These are phyloP conservation scores for Lactarius deliciosus DNA, from an alignment of 768 basidiomycete genomes.

Conservation along the genomic window DNA sequence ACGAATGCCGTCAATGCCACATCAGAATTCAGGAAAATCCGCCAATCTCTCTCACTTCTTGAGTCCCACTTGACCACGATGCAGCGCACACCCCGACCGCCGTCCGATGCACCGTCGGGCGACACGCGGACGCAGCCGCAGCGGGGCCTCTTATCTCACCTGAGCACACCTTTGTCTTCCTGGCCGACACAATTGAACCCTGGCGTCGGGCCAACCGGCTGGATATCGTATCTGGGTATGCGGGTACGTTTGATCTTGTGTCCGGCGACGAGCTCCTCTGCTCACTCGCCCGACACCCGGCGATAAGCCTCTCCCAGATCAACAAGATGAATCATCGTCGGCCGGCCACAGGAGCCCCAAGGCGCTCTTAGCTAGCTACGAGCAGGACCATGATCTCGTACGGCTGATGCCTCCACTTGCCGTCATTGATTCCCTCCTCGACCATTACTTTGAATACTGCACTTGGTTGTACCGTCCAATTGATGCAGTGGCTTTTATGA, in stretches of 20 bases:
- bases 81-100: conserved; percentile 9
- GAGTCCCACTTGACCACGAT: conserved; percentile 25
- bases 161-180: conserved; percentile 21
- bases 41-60: conserved; percentile 29
- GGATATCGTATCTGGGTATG: conserved; percentile 29
- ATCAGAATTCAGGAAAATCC: conserved; percentile 28
- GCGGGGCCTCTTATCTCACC: conserved; percentile 16
- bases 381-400: conserved; percentile 29
- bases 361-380: conserved; percentile 20
- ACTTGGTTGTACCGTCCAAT: conserved; percentile 26
- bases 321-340: conserved; percentile 21
- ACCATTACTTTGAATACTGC: conserved; percentile 29
- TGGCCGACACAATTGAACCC: conserved; percentile 26
- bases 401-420: conserved; percentile 27
- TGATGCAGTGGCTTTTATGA: conserved; percentile 22
- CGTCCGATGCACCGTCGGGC: not conserved
- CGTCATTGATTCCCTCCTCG: conserved; percentile 26
- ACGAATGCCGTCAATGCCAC: conserved; percentile 25
- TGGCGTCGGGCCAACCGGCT: conserved; percentile 27
- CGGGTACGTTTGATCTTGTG: conserved; percentile 17
- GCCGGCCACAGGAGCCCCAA: conserved; percentile 15
- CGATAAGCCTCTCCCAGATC: conserved; percentile 23
- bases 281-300: conserved; percentile 6
- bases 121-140: conserved; percentile 13
- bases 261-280: not conserved